phyloP scores from a whole-genome alignment of 2,329 filamentous ascomycete genomes.

The Microascus cirrosus region DNA sequence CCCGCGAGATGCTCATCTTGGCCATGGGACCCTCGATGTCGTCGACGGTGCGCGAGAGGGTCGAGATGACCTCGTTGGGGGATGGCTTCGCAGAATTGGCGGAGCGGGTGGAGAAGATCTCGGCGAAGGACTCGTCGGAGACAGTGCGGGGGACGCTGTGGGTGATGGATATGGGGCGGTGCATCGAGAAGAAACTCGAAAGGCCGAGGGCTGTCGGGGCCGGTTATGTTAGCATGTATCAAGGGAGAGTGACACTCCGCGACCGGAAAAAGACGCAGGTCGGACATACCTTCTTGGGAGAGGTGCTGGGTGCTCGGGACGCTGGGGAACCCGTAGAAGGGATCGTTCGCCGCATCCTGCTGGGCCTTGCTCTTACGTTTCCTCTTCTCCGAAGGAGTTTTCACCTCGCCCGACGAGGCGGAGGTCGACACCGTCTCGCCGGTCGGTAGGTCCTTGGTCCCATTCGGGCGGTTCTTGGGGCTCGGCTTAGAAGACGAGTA shows the following conservation, averaged over 20 bases:
- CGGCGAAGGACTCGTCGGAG: slow-evolving; percentile 64
- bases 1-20: slow-evolving; percentile 30
- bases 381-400: slow-evolving; percentile 37
- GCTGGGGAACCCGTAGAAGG: slow-evolving; percentile 51
- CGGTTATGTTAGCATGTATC: not conserved
- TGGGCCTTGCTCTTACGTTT: slow-evolving; percentile 47
- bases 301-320: slow-evolving; percentile 68
- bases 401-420: slow-evolving; percentile 28
- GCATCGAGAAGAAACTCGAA: slow-evolving; percentile 90
- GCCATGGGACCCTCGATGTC: slow-evolving; percentile 48
- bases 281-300: slow-evolving; percentile 47
- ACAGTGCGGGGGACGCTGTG: slow-evolving; percentile 66
- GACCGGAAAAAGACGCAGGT: not conserved
- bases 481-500: slow-evolving; percentile 54
- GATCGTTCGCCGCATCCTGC: slow-evolving; percentile 26
- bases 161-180: slow-evolving; percentile 85
- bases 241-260: not conserved
- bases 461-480: slow-evolving; percentile 38
- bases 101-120: slow-evolving; percentile 60
- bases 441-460: slow-evolving; percentile 31
- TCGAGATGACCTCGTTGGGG: slow-evolving; percentile 55
- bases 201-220: slow-evolving; percentile 65
- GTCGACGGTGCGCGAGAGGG: slow-evolving; percentile 48
- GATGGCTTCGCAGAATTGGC: slow-evolving; percentile 26
- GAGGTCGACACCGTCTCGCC: slow-evolving; percentile 38